These are phyloP conservation scores for Chrysosporium queenslandicum DNA, from an alignment of 2,329 filamentous ascomycete genomes.

Conservation along the genomic window DNA sequence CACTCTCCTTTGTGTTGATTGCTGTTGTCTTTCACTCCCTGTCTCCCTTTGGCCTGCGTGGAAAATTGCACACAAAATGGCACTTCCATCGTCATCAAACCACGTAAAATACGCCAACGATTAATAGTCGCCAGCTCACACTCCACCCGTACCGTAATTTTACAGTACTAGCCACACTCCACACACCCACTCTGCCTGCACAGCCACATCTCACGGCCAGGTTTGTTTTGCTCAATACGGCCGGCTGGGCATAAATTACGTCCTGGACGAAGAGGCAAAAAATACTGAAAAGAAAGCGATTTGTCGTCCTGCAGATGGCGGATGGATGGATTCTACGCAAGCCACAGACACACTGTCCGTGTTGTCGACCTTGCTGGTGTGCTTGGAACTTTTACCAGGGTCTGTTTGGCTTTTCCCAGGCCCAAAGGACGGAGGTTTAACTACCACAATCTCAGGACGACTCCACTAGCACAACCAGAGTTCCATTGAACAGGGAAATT, in stretches of 20 bases:
- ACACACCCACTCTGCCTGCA: too few species aligned
- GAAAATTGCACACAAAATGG: neutral
- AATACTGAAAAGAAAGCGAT: neutral
- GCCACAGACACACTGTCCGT: neutral
- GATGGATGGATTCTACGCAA: neutral
- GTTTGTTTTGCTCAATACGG: too few species aligned
- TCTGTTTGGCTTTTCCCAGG: too few species aligned
- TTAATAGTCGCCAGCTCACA: neutral
- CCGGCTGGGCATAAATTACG: too few species aligned
- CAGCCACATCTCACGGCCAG: too few species aligned
- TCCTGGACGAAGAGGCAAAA: too few species aligned
- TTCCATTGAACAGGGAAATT: neutral
- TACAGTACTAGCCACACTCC: conserved; percentile 5
- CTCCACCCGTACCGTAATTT: neutral
- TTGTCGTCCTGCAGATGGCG: neutral
- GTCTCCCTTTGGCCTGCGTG: neutral
- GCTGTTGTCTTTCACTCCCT: neutral
- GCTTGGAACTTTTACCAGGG: too few species aligned
- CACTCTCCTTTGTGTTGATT: neutral
- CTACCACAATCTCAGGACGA: neutral
- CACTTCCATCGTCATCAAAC: neutral
- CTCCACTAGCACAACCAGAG: neutral
- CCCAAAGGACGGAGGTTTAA: neutral
- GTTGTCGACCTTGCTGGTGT: too few species aligned
- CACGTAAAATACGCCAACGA: conserved; percentile 2